Conservation (phyloP, 2,329 filamentous ascomycete genomes). For the Colletotrichum scovillei region DNA sequence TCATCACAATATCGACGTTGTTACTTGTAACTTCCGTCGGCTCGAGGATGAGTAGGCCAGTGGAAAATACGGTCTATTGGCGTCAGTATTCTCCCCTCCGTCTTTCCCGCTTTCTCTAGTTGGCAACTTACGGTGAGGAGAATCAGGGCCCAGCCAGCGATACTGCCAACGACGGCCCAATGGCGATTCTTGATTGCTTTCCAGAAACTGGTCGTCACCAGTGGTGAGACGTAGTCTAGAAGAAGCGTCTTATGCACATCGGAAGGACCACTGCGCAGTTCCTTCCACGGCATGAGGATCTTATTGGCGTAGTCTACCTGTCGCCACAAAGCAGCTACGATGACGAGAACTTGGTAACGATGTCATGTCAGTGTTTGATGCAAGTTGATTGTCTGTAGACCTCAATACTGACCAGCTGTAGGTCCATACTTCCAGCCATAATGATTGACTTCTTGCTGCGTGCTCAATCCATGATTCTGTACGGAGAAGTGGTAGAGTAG, state of each 20-base stretch:
- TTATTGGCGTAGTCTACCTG: conserved; percentile 45
- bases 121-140: conserved; percentile 40
- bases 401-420: conserved; percentile 37
- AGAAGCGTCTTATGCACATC: conserved; percentile 39
- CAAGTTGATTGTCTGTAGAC: not conserved
- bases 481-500: conserved; percentile 39
- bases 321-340: conserved; percentile 43
- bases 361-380: not conserved
- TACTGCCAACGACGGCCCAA: conserved; percentile 39
- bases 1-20: conserved; percentile 4
- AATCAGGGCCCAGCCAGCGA: conserved; percentile 41
- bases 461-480: conserved; percentile 37
- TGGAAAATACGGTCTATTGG: conserved; percentile 42
- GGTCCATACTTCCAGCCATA: conserved; percentile 41
- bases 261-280: conserved; percentile 38
- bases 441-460: conserved; percentile 37
- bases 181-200: conserved; percentile 41
- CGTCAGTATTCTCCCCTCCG: not conserved
- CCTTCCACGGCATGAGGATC: conserved; percentile 42
- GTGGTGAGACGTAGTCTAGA: conserved; percentile 45
- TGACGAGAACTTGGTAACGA: conserved; percentile 38
- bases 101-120: not conserved
- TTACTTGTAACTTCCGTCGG: conserved; percentile 39
- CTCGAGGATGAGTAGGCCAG: conserved; percentile 43
- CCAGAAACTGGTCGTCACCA: conserved; percentile 40